Evolutionary conservation across 805 yeast genomes (phyloP).

Genomic region (Candida tammaniensis): DNA sequence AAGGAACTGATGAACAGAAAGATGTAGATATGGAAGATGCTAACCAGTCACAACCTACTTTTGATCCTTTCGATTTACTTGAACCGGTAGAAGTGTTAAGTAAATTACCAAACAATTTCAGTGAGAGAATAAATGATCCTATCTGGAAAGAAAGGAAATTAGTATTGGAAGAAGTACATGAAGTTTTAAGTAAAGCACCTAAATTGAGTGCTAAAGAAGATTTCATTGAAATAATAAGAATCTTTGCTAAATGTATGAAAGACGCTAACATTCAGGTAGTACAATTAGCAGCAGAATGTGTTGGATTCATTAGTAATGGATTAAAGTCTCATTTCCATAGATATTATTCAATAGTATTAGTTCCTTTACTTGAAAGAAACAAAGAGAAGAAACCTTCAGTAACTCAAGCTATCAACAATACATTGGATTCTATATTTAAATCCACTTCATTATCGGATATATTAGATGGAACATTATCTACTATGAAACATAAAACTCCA

Average conservation of each 20-base stretch:
- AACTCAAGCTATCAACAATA: slow-evolving; percentile 62
- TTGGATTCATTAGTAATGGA: slow-evolving; percentile 63
- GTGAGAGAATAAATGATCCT: slow-evolving; percentile 51
- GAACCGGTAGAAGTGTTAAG: slow-evolving; percentile 67
- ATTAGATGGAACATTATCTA: slow-evolving; percentile 56
- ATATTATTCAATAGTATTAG: slow-evolving; percentile 51
- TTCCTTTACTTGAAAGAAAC: slow-evolving; percentile 72
- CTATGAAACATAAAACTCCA: slow-evolving; percentile 77
- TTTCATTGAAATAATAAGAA: slow-evolving; percentile 59
- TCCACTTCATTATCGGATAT: slow-evolving; percentile 52
- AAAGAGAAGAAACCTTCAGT: slow-evolving; percentile 86
- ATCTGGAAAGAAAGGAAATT: slow-evolving; percentile 95
- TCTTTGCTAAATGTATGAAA: slow-evolving; percentile 68
- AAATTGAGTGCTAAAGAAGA: slow-evolving; percentile 55
- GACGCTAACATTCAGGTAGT: slow-evolving; percentile 92
- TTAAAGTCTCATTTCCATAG: slow-evolving; percentile 54
- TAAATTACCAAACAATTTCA: slow-evolving; percentile 63
- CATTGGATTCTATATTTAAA: slow-evolving; percentile 62
- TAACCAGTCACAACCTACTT: slow-evolving; percentile 8
- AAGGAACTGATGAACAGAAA: slow-evolving; percentile 17
- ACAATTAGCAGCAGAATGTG: slow-evolving; percentile 67
- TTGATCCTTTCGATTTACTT: slow-evolving; percentile 70
- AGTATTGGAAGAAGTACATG: slow-evolving; percentile 62
- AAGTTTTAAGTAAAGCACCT: slow-evolving; percentile 50
- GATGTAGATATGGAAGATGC: slow-evolving; percentile 29